Evolutionary conservation across 768 basidiomycete genomes (phyloP).

Genomic region (Pleurotus djamor): DNA sequence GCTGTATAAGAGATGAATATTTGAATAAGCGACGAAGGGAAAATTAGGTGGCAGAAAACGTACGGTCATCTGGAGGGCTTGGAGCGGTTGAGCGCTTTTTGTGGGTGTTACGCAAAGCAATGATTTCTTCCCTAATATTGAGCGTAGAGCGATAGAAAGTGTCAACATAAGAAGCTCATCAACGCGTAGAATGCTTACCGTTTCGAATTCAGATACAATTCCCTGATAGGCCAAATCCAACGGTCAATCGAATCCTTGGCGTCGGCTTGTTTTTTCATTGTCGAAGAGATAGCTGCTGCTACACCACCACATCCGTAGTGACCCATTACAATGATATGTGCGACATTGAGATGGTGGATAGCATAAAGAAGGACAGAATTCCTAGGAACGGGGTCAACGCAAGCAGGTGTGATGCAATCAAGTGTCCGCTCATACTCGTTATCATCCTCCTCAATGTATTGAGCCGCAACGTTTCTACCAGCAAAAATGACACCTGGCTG

Average conservation of each 20-base stretch:
- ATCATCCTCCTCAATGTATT: conserved; percentile 27
- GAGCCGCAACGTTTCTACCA: conserved; percentile 33
- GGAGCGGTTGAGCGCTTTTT: conserved; percentile 10
- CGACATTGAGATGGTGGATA: conserved; percentile 26
- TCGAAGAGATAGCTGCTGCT: conserved; percentile 23
- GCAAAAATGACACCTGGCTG: conserved; percentile 27
- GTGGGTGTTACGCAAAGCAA: conserved; percentile 8
- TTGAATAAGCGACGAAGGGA: too few relatives aligned
- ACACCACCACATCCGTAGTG: conserved; percentile 37
- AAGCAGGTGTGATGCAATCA: background rate
- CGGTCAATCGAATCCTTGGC: conserved; percentile 18
- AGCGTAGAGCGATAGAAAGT: background rate
- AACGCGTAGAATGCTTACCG: conserved; percentile 18
- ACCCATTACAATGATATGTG: conserved; percentile 35
- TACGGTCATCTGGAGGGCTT: too few relatives aligned
- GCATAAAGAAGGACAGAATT: conserved; percentile 32
- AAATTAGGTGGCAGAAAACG: too few relatives aligned
- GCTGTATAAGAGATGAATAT: background rate
- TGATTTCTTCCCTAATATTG: conserved; percentile 25
- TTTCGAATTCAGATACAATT: conserved; percentile 26
- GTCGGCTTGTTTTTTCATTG: conserved; percentile 11
- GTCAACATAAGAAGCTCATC: background rate
- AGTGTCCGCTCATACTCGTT: conserved; percentile 25
- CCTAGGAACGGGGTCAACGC: conserved; percentile 11
- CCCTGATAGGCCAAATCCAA: conserved; percentile 30